Percentiles rank a stretch among this genome's conserved stretches.
Conservation (phyloP, 1,284 basidiomycete genomes). For the Moniliophthora roreri region DNA sequence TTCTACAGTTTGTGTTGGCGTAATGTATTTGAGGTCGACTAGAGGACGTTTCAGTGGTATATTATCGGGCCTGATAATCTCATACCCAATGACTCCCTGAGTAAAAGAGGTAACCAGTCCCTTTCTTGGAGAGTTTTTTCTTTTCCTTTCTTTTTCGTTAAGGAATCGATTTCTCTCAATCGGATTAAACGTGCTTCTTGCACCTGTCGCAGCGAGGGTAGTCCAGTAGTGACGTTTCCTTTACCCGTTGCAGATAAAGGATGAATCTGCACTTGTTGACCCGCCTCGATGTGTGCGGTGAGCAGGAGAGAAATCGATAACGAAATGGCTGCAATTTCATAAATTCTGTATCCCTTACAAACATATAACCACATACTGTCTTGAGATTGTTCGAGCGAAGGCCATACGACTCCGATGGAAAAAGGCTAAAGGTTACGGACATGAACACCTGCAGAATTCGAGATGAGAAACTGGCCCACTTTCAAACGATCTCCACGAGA, state of each 20-base stretch:
- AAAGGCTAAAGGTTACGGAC: conserved; percentile 44
- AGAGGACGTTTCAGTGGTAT: conserved; percentile 15
- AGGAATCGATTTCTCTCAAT: conserved; percentile 44
- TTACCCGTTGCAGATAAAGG: conserved; percentile 39
- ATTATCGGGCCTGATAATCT: conserved; percentile 13
- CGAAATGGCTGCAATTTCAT: conserved; percentile 43
- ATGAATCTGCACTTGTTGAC: conserved; percentile 44
- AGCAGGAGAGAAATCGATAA: conserved; percentile 57
- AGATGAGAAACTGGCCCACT: conserved; percentile 22
- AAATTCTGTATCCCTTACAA: conserved; percentile 18
- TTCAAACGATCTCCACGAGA: conserved; percentile 34
- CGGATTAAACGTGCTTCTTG: conserved; percentile 51
- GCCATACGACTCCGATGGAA: conserved; percentile 71
- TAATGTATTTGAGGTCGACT: conserved; percentile 79
- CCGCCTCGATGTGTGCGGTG: conserved; percentile 54
- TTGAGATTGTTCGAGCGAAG: conserved; percentile 55
- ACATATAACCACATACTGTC: conserved; percentile 42
- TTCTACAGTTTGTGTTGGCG: conserved; percentile 59
- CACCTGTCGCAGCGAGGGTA: conserved; percentile 49
- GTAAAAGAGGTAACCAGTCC: conserved; percentile 66
- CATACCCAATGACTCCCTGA: conserved; percentile 64
- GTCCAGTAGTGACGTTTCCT: conserved; percentile 35
- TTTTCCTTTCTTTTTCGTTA: conserved; percentile 15
- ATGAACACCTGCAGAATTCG: not conserved
- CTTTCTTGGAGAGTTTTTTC: conserved; percentile 36